Percentiles rank a stretch among this genome's conserved stretches.
These are phyloP conservation scores for Corymbia citriodora DNA, from an alignment of 441 rosid genomes.

Conservation along the genomic window DNA sequence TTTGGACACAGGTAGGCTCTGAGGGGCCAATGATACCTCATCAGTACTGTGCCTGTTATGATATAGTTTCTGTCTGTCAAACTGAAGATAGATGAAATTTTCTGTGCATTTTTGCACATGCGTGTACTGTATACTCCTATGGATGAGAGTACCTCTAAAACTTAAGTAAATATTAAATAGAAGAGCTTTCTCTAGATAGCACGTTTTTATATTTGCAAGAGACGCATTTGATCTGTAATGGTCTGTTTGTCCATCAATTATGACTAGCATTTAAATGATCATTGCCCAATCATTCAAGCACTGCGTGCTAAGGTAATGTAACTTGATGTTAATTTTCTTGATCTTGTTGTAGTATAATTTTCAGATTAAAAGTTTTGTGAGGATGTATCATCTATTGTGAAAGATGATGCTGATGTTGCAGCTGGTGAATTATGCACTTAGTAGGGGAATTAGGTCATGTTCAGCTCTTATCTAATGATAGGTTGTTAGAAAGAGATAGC, in stretches of 20 bases:
- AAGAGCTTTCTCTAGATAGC: not conserved
- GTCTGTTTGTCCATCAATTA: not conserved
- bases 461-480: not conserved
- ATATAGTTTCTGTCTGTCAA: not conserved
- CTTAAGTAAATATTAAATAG: not conserved
- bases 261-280: not conserved
- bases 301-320: not conserved
- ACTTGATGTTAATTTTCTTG: not conserved
- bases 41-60: not conserved
- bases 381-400: not conserved
- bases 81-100: not conserved
- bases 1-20: not conserved
- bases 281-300: not conserved
- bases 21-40: not conserved
- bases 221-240: not conserved
- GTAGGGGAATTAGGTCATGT: not conserved
- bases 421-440: not conserved
- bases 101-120: not conserved
- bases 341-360: not conserved
- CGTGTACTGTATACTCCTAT: not conserved
- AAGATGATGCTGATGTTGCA: not conserved
- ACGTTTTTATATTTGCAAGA: not conserved
- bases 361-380: not conserved
- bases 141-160: not conserved
- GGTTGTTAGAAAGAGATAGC: not conserved